A percentile compares a stretch with the other conserved stretches of the same genome.
Conservation (phyloP, 202 grass and related monocot genomes). For the Panicum virgatum region DNA sequence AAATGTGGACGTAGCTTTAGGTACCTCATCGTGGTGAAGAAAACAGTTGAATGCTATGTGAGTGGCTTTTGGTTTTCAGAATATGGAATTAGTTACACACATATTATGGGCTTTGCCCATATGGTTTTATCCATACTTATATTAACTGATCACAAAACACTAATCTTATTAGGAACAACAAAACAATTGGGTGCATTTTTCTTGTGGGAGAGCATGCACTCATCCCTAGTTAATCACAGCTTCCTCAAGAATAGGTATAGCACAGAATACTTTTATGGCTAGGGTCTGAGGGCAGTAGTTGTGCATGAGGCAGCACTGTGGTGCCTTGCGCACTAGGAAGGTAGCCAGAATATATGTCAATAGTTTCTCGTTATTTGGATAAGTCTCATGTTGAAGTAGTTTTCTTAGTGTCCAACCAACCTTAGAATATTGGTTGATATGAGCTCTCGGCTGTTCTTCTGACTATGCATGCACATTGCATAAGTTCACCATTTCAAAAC, state of each 20-base stretch:
- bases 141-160: background rate
- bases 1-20: background rate
- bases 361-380: background rate
- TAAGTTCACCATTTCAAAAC: background rate
- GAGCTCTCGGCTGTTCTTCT: background rate
- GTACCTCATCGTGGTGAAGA: background rate
- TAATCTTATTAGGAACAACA: background rate
- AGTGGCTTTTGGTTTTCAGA: background rate
- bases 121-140: background rate
- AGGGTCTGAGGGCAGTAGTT: background rate
- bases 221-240: background rate
- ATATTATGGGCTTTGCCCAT: background rate
- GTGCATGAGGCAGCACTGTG: background rate
- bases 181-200: background rate
- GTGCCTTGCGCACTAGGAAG: background rate
- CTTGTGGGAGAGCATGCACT: background rate
- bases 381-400: background rate
- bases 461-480: background rate
- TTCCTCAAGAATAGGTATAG: background rate
- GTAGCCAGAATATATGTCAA: background rate
- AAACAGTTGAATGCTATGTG: background rate
- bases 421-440: background rate
- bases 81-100: background rate
- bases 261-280: background rate
- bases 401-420: background rate